Evolutionary conservation across 2,329 filamentous ascomycete genomes (phyloP).

Genomic region (Aureobasidium subglaciale): DNA sequence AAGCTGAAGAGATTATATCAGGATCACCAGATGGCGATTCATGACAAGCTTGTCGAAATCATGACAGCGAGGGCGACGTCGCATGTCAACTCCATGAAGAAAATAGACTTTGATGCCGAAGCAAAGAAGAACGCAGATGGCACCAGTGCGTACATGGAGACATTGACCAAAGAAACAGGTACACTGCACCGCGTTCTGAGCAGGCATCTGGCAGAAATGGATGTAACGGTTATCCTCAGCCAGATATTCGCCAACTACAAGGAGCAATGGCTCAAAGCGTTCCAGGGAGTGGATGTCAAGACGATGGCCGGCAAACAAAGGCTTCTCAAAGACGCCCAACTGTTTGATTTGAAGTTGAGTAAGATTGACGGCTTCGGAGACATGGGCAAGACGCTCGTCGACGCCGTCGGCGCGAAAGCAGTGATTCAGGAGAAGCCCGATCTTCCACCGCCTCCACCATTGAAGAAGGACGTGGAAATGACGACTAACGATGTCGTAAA

Average conservation of each 20-base stretch:
- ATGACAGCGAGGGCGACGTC: slow-evolving; percentile 71
- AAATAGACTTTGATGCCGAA: slow-evolving; percentile 63
- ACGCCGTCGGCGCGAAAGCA: slow-evolving; percentile 27
- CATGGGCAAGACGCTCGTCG: slow-evolving; percentile 61
- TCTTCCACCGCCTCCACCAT: background rate
- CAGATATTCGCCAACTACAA: slow-evolving; percentile 78
- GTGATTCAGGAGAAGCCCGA: background rate
- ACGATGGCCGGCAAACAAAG: slow-evolving; percentile 63
- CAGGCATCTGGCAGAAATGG: slow-evolving; percentile 70
- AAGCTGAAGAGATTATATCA: slow-evolving; percentile 76
- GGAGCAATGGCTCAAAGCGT: slow-evolving; percentile 67
- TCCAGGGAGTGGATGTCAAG: slow-evolving; percentile 57
- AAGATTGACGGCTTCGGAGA: slow-evolving; percentile 75
- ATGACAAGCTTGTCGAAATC: slow-evolving; percentile 88
- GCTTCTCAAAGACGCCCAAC: slow-evolving; percentile 71
- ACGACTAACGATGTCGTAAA: background rate
- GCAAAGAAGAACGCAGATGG: slow-evolving; percentile 29
- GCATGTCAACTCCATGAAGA: slow-evolving; percentile 68
- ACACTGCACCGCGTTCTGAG: slow-evolving; percentile 77
- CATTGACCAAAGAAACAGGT: slow-evolving; percentile 74
- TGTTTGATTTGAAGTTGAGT: slow-evolving; percentile 61
- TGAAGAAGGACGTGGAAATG: background rate
- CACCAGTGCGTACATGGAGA: slow-evolving; percentile 72
- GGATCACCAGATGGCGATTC: slow-evolving; percentile 84
- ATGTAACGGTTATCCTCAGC: slow-evolving; percentile 74